phyloP scores from a whole-genome alignment of 495 filamentous ascomycete genomes.

The Saxophila tyrrhenica region DNA sequence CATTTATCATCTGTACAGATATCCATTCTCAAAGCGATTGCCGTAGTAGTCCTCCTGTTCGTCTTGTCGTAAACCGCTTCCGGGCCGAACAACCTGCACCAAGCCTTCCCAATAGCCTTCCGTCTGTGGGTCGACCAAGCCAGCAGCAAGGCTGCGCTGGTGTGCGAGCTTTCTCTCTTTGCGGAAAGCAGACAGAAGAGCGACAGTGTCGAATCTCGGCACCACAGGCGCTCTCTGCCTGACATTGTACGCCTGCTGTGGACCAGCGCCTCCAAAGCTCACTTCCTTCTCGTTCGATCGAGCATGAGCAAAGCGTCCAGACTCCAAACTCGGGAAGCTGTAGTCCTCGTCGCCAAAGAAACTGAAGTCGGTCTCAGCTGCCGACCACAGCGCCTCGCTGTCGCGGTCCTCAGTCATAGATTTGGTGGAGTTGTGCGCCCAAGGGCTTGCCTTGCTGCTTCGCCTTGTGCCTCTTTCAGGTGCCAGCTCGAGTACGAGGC shows the following conservation, averaged over 20 bases:
- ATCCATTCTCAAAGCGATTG: slow-evolving; percentile 7
- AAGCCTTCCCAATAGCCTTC: slow-evolving; percentile 19
- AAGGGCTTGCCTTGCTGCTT: slow-evolving; percentile 16
- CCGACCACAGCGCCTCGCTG: slow-evolving; percentile 49
- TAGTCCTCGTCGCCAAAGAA: slow-evolving; percentile 51
- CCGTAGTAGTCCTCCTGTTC: slow-evolving; percentile 19
- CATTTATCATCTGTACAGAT: slow-evolving; percentile 8
- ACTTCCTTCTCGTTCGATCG: slow-evolving; percentile 9
- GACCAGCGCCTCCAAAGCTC: background rate
- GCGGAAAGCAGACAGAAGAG: slow-evolving; percentile 13
- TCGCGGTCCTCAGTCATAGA: slow-evolving; percentile 53
- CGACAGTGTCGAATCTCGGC: slow-evolving; percentile 12
- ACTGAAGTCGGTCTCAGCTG: slow-evolving; percentile 48
- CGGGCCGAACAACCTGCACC: slow-evolving; percentile 14
- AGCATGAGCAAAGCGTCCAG: slow-evolving; percentile 4
- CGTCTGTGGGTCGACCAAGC: slow-evolving; percentile 3
- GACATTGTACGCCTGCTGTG: background rate
- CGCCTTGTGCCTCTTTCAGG: slow-evolving; percentile 22
- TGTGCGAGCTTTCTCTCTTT: slow-evolving; percentile 13
- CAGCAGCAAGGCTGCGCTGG: slow-evolving; percentile 7
- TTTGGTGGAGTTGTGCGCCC: slow-evolving; percentile 31
- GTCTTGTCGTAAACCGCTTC: slow-evolving; percentile 1
- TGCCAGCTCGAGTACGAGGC: slow-evolving; percentile 47
- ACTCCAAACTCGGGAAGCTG: slow-evolving; percentile 33
- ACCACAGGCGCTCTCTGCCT: background rate